Evolutionary conservation across 2,329 filamentous ascomycete genomes (phyloP), one percentile per base, ranked within the genome.

Genomic region (Colletotrichum cereale): DNA sequence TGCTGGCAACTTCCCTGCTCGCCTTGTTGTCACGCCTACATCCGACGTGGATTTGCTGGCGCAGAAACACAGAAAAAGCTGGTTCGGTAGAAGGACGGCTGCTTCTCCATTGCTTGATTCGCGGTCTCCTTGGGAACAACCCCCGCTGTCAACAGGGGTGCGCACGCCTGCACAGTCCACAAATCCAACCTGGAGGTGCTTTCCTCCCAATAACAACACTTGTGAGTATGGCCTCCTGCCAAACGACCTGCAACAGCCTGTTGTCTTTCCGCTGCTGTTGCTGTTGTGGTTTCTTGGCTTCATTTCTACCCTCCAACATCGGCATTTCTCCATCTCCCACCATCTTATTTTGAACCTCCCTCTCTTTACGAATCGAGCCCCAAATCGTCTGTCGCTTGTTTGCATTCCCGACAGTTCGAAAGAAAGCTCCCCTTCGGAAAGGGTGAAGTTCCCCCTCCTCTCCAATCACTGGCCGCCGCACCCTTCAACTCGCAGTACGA

Each of bases 41-140:
- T 42, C 57, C 52, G 16, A 53, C 50, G 50, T 65, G 52, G 57
- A 63, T 62, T 57, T 63, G 58, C 58, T 63, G 64, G 57, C 64
- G 58, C 68, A 71, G 68, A 71, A 36, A 52, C 61, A 58, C 16
- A 38, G 40, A 29, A 72, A 71, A 71, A 72, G 38, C 66, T 24
- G 47, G 66, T 55, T 70, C 60, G 31, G n/a, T n/a, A n/a, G 36
- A 64, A 61, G 66, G 50, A 50, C 53, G 66, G 62, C 61, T 34
- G 55, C 66, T 62, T 70, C 66, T 60, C 61, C 55, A 71, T 70
- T 72, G 66, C 65, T 70, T 71, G 66, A 69, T 70, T 71, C 70
- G 62, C 67, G 47, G 73, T 74, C 67, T 71, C 73, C 73, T 63
- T 68, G 73, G 73, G 73, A 74, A 71, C 68, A 68, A 71, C 62